Percentiles rank a stretch among this genome's conserved stretches.
phyloP scores from a whole-genome alignment of 2,329 filamentous ascomycete genomes.

The Calonectria pteridis region DNA sequence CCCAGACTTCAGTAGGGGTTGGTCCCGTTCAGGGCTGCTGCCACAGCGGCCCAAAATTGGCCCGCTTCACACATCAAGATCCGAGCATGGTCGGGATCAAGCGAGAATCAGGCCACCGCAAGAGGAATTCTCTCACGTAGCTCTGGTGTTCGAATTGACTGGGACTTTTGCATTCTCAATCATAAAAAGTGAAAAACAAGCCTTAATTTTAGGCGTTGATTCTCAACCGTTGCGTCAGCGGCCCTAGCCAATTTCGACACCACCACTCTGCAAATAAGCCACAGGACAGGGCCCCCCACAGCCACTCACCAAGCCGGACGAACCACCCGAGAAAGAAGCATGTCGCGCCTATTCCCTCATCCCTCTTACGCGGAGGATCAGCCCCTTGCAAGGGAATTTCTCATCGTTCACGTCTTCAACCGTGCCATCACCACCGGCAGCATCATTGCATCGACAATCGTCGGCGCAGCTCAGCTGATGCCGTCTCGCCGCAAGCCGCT shows the following conservation, averaged over 20 bases:
- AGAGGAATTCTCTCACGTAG: too few species aligned
- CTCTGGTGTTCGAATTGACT: not conserved
- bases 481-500: not conserved
- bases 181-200: not conserved
- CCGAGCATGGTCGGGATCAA: not conserved
- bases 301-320: not conserved
- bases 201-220: not conserved
- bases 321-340: not conserved
- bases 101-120: not conserved
- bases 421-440: not conserved
- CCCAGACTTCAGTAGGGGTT: not conserved
- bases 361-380: slow-evolving; percentile 10
- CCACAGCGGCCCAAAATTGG: not conserved
- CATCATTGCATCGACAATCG: not conserved
- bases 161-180: not conserved
- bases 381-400: not conserved
- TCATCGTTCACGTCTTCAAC: slow-evolving; percentile 2
- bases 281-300: not conserved
- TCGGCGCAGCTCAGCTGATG: slow-evolving; percentile 1
- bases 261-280: not conserved
- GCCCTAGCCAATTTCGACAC: not conserved
- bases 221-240: not conserved
- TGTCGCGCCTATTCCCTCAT: slow-evolving; percentile 13
- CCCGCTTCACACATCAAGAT: not conserved
- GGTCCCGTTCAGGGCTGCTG: not conserved